Conservation (phyloP, 1,284 basidiomycete genomes). For the Laetiporus sulphureus region DNA sequence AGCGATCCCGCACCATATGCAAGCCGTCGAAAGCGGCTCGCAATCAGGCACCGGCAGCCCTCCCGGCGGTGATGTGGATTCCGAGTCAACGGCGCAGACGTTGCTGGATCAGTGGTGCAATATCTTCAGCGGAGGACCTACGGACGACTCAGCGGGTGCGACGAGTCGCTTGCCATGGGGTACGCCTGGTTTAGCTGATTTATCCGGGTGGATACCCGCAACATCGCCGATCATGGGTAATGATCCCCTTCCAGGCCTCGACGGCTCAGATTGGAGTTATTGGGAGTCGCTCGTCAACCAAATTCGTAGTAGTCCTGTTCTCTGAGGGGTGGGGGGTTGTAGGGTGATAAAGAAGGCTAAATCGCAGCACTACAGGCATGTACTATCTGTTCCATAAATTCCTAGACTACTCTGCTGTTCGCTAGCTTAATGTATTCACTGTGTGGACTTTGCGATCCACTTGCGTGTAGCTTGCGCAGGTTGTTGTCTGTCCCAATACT, state of each 20-base stretch:
- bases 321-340: no score
- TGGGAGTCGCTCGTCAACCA: slow-evolving; percentile 78
- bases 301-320: slow-evolving; percentile 50
- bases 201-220: slow-evolving; percentile 46
- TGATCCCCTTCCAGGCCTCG: slow-evolving; percentile 36
- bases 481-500: no score
- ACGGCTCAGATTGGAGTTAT: slow-evolving; percentile 71
- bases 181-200: slow-evolving; percentile 49
- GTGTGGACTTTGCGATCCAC: no score
- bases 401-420: no score
- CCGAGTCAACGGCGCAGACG: slow-evolving; percentile 63
- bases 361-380: no score
- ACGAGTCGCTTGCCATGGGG: slow-evolving; percentile 52
- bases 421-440: no score
- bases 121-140: slow-evolving; percentile 56
- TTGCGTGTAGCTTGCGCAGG: no score
- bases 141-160: slow-evolving; percentile 44
- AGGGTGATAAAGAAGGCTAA: no score
- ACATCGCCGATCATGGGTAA: slow-evolving; percentile 15
- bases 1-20: slow-evolving; percentile 34
- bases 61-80: slow-evolving; percentile 58
- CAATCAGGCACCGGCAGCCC: slow-evolving; percentile 44
- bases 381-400: no score
- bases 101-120: slow-evolving; percentile 79
- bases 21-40: slow-evolving; percentile 32